Evolutionary conservation across 2,329 filamentous ascomycete species (phyloP), one percentile per base, ranked within the genome.

Genomic region (Nannizziopsis barbatae): DNA sequence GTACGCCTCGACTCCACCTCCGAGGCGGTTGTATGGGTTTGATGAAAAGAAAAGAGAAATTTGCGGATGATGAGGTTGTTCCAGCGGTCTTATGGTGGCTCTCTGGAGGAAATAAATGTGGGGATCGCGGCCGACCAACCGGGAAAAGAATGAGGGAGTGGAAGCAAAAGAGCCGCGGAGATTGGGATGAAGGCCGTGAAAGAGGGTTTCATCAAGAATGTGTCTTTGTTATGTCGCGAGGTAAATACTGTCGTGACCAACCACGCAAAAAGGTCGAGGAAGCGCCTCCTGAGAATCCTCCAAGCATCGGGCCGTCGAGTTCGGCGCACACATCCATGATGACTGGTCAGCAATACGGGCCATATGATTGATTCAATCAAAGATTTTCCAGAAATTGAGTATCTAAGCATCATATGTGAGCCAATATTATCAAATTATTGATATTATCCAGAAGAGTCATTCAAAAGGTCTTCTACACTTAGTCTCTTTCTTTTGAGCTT

Each of bases 211-310:
- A 50, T 20, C 22, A 47, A 32, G 52, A 53, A 46, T 40, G 43
- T 38, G 35, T 37, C 3, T 52, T 41, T 30, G 52, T 51, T 38
- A n/a, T 52, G n/a, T 49, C 52, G 17, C n/a, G 41, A 20, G 50
- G 50, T 11, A 51, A 42, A 37, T 53, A 10, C 35, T 52, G 37
- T 50, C 39, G 33, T 31, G 9, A 52, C 49, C 39, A 47, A 58
- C 57, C 30, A 18, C 42, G 42, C 7, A 52, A 55, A 40, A 65
- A 65, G 52, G 7, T 4, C 8, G 36, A 27, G 8, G 38, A 27
- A 17, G 37, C 37, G n/a, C 22, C 31, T 3, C 11, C 27, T 22
- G 45, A 41, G 15, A 11, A 47, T n/a, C 22, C 10, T 2, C 36
- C 45, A 10, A 12, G 12, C 1, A 14, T 3, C 12, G n/a, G 14